Base-by-base conservation (phyloP, 345 rosid genomes). In the Linum lewisii region DNA sequence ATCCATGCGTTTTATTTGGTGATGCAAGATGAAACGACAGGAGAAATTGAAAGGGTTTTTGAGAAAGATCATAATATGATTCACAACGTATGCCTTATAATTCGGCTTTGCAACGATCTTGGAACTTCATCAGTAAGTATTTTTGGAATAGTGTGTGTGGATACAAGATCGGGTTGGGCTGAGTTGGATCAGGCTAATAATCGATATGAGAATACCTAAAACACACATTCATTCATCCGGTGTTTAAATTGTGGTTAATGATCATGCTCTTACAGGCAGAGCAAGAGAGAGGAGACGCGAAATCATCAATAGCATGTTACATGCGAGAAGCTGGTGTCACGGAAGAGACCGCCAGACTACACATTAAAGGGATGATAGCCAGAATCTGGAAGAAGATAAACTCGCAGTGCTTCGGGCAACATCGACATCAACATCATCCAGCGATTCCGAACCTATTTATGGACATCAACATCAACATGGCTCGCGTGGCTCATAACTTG, bases 251-350 rank as follows among this genome's bases (percentile, higher is more conserved):
- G n/a, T n/a, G n/a, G n/a, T n/a, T n/a, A n/a, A n/a, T n/a, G n/a
- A n/a, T n/a, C n/a, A n/a, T n/a, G n/a, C n/a, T n/a, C n/a, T 49
- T n/a, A n/a, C 69, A 80, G 85, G 83, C 72, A 6, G 85, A 83
- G 54, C 63, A 45, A 25, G 83, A 83, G 66, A 77, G 85, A 65
- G 85, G 83, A 19, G 85, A 80, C 62, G 73, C 85, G 18, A 74
- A 83, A 14, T 78, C 85, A 16, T 76, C 83, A 0, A 58, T 83
- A 29, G 13, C 60, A 20, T 78, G 85, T 47, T 63, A 50, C 47
- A 77, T 77, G 82, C 23, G 29, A 57, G 85, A 80, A 61, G 47
- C n/a, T 29, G 59, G 74, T 23, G 77, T 68, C 34, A 55, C 77
- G 9, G 88, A 78, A 42, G 74, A 61, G 26, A 26, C n/a, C 25